phyloP scores from a whole-genome alignment of 805 yeast species.

The Spathaspora hagerdaliae region DNA sequence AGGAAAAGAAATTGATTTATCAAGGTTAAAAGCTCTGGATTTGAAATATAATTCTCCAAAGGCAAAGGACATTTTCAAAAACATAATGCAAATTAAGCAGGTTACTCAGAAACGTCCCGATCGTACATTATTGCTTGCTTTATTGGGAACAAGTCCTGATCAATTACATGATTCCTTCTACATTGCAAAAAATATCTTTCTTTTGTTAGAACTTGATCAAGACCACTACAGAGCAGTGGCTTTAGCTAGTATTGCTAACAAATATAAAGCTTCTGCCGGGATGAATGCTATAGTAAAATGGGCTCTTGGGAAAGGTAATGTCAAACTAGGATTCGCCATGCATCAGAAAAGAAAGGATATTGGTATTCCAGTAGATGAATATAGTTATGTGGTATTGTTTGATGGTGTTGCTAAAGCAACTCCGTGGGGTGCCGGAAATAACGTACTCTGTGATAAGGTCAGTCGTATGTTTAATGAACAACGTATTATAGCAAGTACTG shows the following conservation, averaged over 20 bases:
- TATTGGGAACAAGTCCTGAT: conserved; percentile 56
- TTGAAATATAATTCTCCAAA: conserved; percentile 16
- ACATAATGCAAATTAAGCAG: conserved; percentile 21
- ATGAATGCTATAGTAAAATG: conserved; percentile 59
- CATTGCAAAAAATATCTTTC: conserved; percentile 50
- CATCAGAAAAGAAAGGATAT: conserved; percentile 58
- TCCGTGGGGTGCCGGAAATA: conserved; percentile 29
- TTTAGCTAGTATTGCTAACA: conserved; percentile 44
- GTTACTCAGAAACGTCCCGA: conserved; percentile 30
- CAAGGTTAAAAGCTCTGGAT: conserved; percentile 19
- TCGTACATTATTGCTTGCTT: conserved; percentile 44
- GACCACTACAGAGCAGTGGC: conserved; percentile 48
- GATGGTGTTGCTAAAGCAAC: conserved; percentile 30
- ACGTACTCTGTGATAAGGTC: conserved; percentile 15
- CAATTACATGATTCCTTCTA: conserved; percentile 56
- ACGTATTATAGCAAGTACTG: conserved; percentile 3
- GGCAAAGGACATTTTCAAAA: conserved; percentile 22
- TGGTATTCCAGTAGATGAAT: conserved; percentile 52
- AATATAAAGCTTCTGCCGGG: conserved; percentile 50
- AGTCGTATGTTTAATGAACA: conserved; percentile 16
- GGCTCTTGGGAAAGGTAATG: conserved; percentile 39
- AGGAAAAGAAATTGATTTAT: conserved; percentile 22
- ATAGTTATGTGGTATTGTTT: conserved; percentile 31
- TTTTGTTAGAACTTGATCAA: conserved; percentile 48
- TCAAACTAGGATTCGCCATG: conserved; percentile 47